Evolutionary conservation across 306 rosid genomes (phyloP).

Genomic region (Urtica urens): DNA sequence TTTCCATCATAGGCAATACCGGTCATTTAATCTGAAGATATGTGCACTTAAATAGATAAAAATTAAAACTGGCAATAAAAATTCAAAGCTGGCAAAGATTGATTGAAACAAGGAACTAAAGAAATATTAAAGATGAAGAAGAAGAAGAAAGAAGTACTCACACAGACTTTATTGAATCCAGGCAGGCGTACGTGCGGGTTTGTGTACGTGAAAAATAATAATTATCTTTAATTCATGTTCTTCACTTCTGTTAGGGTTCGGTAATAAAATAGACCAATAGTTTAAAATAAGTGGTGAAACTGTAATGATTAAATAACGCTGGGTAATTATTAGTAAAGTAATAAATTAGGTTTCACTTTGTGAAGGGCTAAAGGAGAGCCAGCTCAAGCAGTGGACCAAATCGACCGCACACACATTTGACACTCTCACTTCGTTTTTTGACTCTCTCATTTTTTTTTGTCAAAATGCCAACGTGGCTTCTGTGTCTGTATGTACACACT

Average conservation of each 20-base stretch:
- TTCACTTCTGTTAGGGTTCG: not conserved
- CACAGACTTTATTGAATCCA: not conserved
- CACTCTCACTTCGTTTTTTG: too few species aligned
- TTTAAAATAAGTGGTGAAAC: too few species aligned
- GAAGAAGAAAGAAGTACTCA: not conserved
- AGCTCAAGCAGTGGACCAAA: too few species aligned
- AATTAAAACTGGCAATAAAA: not conserved
- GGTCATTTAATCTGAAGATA: not conserved
- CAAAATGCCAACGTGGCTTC: too few species aligned
- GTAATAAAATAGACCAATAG: not conserved
- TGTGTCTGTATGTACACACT: too few species aligned
- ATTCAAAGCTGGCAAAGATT: not conserved
- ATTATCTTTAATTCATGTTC: not conserved
- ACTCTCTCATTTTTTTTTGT: too few species aligned
- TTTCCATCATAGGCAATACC: not conserved
- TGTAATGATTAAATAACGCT: too few species aligned
- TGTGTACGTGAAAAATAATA: not conserved
- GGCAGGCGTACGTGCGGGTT: conserved; percentile 4
- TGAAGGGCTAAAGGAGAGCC: too few species aligned
- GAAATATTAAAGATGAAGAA: not conserved
- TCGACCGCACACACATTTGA: too few species aligned
- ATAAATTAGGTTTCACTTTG: too few species aligned
- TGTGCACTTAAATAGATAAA: too few species aligned
- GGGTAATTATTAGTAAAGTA: too few species aligned
- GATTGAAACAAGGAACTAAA: not conserved